Evolutionary conservation across 192 early-diverging fungal species (phyloP), one percentile per base, ranked within the genome.

Genomic region (Entomortierella chlamydospora): DNA sequence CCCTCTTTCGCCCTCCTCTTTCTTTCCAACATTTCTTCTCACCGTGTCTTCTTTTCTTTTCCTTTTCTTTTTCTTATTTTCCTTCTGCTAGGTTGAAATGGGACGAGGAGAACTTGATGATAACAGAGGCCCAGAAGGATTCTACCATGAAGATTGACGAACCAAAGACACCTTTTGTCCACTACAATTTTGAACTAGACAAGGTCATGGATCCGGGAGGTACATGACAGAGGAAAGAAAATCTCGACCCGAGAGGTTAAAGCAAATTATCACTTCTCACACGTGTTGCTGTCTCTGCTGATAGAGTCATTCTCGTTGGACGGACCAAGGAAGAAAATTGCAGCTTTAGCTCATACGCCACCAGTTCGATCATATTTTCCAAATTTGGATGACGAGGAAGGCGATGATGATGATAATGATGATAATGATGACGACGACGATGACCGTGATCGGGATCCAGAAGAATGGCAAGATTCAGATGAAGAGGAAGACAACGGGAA

Each of bases 71-170:
- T 23, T 47, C n/a, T 31, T 33, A n/a, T 29, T 50, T 22, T 50
- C 18, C 50, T 39, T 30, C 22, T 33, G 4, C 42, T 71, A 91
- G 95, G 52, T 84, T 97, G 73, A 91, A 89, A 64, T 98, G 96
- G 95, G 95, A 98, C 78, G 96, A 99, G 85, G 95, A 96, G 71
- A 97, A 95, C 81, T 64, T 99, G 43, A 85, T 88, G 69, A 81
- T 95, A 6, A 97, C 95, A 1, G 97, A 99, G 77, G 89, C 93
- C 6, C 90, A 95, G 72, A 96, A 96, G 82, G 90, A 91, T 59
- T 85, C 92, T 22, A 97, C 92, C 34, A 99, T 99, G 98, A 98
- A 98, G 83, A 95, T 98, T 8, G 89, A 91, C 39, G 97, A 99
- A 74, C 97, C 96, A 26, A 95, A 94, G 83, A 99, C 98, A 1